A percentile compares a stretch with the other conserved stretches of the same genome.
Conservation (phyloP, 352 stramenopile genomes). For the Lagenidium sp. region DNA sequence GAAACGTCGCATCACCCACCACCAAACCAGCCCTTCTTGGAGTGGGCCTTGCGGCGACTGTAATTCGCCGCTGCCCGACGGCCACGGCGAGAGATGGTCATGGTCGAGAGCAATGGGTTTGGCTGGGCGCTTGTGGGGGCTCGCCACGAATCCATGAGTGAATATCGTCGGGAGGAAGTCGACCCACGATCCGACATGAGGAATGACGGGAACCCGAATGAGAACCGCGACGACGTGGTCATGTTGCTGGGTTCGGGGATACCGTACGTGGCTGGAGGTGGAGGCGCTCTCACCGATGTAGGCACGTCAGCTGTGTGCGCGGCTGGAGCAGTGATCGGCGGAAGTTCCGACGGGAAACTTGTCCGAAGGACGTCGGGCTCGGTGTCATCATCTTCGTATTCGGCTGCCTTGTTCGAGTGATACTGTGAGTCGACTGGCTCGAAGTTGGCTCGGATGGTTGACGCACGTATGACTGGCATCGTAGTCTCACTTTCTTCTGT, state of each 20-base stretch:
- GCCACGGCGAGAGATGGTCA: slow-evolving; percentile 63
- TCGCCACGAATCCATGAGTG: slow-evolving; percentile 67
- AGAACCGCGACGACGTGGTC: background rate
- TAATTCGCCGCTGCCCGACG: slow-evolving; percentile 48
- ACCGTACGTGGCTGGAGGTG: too few species aligned
- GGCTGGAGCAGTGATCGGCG: background rate
- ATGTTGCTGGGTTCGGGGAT: too few species aligned
- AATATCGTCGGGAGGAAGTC: slow-evolving; percentile 39
- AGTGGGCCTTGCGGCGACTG: slow-evolving; percentile 55
- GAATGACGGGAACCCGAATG: background rate
- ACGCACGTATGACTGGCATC: slow-evolving; percentile 32
- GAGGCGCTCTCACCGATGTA: background rate
- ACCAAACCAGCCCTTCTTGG: slow-evolving; percentile 2
- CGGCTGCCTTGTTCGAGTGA: slow-evolving; percentile 55
- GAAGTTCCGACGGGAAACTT: too few species aligned
- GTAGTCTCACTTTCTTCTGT: slow-evolving; percentile 24
- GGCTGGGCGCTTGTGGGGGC: slow-evolving; percentile 33
- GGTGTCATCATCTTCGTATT: slow-evolving; percentile 56
- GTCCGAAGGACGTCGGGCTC: slow-evolving; percentile 17
- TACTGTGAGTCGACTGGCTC: slow-evolving; percentile 61
- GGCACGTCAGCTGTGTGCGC: too few species aligned
- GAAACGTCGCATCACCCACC: too few species aligned
- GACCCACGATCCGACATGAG: background rate
- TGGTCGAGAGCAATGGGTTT: slow-evolving; percentile 53
- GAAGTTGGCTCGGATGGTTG: slow-evolving; percentile 52